Evolutionary conservation across 1,284 basidiomycete genomes (phyloP).

Genomic region (Chiua sp.): DNA sequence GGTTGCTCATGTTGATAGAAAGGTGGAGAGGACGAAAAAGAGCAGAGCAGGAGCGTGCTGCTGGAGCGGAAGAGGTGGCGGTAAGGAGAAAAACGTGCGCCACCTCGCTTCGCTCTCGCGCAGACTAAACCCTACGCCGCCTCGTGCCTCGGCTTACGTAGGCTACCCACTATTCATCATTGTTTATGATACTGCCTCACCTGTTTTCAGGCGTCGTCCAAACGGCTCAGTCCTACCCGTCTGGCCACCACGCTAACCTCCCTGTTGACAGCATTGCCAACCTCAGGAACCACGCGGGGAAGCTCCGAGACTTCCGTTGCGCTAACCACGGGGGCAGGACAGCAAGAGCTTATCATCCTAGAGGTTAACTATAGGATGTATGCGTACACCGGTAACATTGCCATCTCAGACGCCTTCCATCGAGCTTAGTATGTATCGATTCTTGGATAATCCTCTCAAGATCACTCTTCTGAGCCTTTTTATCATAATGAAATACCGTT

Average conservation of each 20-base stretch:
- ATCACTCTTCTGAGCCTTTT: constrained; percentile 97
- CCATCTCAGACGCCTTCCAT: constrained; percentile 3
- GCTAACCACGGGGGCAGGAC: constrained; percentile 53
- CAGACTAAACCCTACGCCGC: too few species aligned
- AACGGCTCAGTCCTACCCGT: constrained; percentile 94
- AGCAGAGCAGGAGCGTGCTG: too few species aligned
- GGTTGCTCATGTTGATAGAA: too few species aligned
- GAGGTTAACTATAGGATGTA: constrained; percentile 99
- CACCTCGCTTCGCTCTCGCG: too few species aligned
- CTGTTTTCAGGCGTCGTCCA: constrained; percentile 59
- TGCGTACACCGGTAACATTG: constrained; percentile 87
- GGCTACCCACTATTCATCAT: too few species aligned
- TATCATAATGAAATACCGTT: constrained; percentile 90
- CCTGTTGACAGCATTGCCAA: constrained; percentile 73
- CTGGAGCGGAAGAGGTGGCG: too few species aligned
- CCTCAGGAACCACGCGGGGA: constrained; percentile 42
- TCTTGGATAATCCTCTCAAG: constrained; percentile 89
- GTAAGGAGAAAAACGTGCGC: too few species aligned
- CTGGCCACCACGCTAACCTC: constrained; percentile 94
- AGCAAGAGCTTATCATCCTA: constrained; percentile 92
- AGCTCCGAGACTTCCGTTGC: constrained; percentile 28
- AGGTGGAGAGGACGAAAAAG: too few species aligned
- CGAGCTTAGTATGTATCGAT: constrained; percentile 25
- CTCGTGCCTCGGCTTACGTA: too few species aligned
- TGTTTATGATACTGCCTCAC: constrained; percentile 10